Conservation (phyloP, 2,329 filamentous ascomycete species). For the Diaporthe sp. region DNA sequence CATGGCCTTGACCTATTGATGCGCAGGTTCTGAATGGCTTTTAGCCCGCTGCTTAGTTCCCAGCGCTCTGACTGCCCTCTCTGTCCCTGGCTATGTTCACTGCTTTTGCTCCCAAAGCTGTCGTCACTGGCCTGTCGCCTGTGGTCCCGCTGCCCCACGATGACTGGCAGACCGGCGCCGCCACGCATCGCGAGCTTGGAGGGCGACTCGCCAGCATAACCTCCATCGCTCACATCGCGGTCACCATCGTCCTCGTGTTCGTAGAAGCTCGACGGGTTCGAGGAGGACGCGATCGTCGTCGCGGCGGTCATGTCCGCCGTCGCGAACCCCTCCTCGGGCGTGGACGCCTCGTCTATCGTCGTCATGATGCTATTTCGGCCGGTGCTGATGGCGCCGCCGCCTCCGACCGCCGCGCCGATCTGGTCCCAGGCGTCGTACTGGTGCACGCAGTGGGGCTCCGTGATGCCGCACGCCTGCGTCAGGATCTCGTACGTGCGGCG, state of each 20-base stretch:
- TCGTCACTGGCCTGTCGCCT: slow-evolving; percentile 25
- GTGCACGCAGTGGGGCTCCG: slow-evolving; percentile 68
- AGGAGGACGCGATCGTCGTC: slow-evolving; percentile 4
- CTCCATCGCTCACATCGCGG: neutral
- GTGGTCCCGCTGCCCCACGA: slow-evolving; percentile 20
- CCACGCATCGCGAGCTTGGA: neutral
- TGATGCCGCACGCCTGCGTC: slow-evolving; percentile 60
- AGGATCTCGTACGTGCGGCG: slow-evolving; percentile 66
- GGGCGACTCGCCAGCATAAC: neutral
- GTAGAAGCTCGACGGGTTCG: slow-evolving; percentile 14
- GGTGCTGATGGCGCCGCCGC: neutral
- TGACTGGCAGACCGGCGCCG: slow-evolving; percentile 7
- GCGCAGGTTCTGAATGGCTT: slow-evolving; percentile 29
- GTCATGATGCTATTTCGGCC: slow-evolving; percentile 28
- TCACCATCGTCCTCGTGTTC: slow-evolving; percentile 1
- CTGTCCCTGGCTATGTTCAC: neutral
- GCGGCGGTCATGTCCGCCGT: neutral
- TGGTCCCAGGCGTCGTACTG: slow-evolving; percentile 55
- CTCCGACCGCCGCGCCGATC: slow-evolving; percentile 42
- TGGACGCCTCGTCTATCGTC: slow-evolving; percentile 22
- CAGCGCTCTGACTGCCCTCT: slow-evolving; percentile 10
- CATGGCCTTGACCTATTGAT: slow-evolving; percentile 20
- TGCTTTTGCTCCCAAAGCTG: slow-evolving; percentile 10
- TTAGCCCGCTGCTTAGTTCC: slow-evolving; percentile 24
- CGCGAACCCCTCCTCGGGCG: slow-evolving; percentile 6